phyloP scores from a whole-genome alignment of 768 basidiomycete species.

The Rhodotorula taiwanensis region DNA sequence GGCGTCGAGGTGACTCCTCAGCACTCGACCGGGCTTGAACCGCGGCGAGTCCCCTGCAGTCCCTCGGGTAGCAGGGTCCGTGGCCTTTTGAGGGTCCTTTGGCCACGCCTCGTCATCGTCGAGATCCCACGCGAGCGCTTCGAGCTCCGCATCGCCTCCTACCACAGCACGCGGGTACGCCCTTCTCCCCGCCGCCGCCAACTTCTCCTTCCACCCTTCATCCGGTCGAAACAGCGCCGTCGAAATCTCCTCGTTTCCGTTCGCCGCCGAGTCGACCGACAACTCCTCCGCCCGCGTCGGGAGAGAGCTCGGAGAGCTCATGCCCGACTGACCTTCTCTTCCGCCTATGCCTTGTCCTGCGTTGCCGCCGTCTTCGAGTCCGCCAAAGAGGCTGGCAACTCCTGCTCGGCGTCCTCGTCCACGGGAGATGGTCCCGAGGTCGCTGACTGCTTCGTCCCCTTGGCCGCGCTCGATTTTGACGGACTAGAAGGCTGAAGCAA shows the following conservation, averaged over 20 bases:
- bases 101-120: conserved; percentile 40
- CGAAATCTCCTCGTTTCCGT: conserved; percentile 37
- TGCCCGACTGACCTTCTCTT: conserved; percentile 5
- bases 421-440: not conserved
- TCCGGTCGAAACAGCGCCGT: conserved; percentile 75
- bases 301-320: not conserved
- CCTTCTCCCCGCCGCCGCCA: conserved; percentile 44
- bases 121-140: conserved; percentile 55
- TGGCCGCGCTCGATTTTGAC: not conserved
- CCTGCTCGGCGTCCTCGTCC: not conserved
- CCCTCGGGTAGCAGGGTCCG: too few species aligned
- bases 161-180: conserved; percentile 11
- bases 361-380: not conserved
- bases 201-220: conserved; percentile 73
- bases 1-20: conserved; percentile 76
- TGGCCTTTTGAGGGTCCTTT: conserved; percentile 57
- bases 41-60: conserved; percentile 46
- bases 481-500: not conserved
- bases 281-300: conserved; percentile 47
- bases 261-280: not conserved
- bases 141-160: conserved; percentile 63
- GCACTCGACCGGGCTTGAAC: not conserved
- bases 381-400: not conserved
- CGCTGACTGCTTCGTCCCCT: not conserved
- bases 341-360: not conserved